Percentiles rank a stretch among this genome's conserved stretches.
phyloP scores from a whole-genome alignment of 164 flowering plant genomes.

The Stephania yunnanensis region DNA sequence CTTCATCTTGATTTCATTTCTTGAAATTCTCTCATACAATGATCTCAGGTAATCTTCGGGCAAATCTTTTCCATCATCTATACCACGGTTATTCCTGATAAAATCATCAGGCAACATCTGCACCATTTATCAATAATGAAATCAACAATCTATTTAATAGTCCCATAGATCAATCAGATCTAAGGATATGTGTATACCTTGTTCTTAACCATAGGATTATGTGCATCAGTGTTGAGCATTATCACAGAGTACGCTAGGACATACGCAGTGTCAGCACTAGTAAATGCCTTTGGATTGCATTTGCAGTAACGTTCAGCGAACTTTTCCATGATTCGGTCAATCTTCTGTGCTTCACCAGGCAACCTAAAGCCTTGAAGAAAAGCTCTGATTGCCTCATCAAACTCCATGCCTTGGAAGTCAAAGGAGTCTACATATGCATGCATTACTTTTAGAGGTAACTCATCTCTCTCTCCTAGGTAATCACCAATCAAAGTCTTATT shows the following conservation, averaged over 20 bases:
- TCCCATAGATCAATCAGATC: background rate
- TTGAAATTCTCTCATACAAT: constrained; percentile 77
- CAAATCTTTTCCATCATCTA: constrained; percentile 98
- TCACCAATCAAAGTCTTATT: constrained; percentile 92
- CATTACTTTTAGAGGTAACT: constrained; percentile 85
- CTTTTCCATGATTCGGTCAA: constrained; percentile 98
- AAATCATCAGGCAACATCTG: constrained; percentile 99
- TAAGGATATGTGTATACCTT: constrained; percentile 54
- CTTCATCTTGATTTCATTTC: constrained; percentile 96
- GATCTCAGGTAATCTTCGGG: constrained; percentile 93
- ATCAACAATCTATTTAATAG: background rate
- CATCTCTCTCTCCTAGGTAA: constrained; percentile 97
- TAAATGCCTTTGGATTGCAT: constrained; percentile 87
- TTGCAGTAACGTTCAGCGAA: constrained; percentile 98
- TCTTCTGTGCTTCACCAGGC: constrained; percentile 99
- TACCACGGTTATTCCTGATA: constrained; percentile 94
- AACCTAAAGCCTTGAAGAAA: constrained; percentile 90
- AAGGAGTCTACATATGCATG: constrained; percentile 97
- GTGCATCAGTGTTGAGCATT: constrained; percentile 96
- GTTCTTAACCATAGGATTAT: constrained; percentile 91
- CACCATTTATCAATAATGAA: constrained; percentile 15
- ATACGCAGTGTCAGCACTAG: constrained; percentile 98
- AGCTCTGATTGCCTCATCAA: constrained; percentile 92
- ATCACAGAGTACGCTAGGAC: constrained; percentile 97
- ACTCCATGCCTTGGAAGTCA: constrained; percentile 86